Base-by-base conservation (phyloP, 371 early-diverging fungal genomes). In the Mortierella sp. region DNA sequence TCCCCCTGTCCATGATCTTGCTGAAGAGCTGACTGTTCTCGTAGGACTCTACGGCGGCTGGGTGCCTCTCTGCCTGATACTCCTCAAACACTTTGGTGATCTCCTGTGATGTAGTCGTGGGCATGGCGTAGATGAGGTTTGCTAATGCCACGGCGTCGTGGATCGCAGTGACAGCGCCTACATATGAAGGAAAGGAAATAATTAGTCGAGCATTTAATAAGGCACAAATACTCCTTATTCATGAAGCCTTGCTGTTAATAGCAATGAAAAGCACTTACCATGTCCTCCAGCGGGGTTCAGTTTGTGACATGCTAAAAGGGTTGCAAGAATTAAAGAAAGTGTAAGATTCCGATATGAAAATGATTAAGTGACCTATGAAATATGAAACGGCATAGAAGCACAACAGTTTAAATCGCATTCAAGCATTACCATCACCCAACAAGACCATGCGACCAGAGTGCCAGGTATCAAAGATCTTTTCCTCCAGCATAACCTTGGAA, bases 401-500 rank as follows among this genome's bases (percentile, higher is more conserved):
- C n/a, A n/a, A n/a, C n/a, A n/a, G n/a, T n/a, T n/a, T n/a, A n/a
- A n/a, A n/a, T n/a, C n/a, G n/a, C n/a, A n/a, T 22, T 50, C 50
- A 50, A 47, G 24, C 2, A 24, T 0, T 58, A 58, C 58, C 31
- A 22, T 58, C 58, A 9, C 58, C 66, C 29, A 66, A 26, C 14
- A 66, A 34, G 29, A 66, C 66, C 16, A 47, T 47, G 2, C 66
- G 29, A 45, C 47, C 66, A 16, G 66, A 66, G 47, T 66, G 40
- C 66, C 66, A 66, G 9, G 45, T 44, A 16, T 41, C 31, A 45
- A 66, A 66, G 34, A 66, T 22, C 47, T 66, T 66, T 8, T 66
- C 66, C 29, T 66, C 66, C 29, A 66, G 13, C 45, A 66, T 31
- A 14, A 66, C 66, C 19, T 41, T 44, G 31, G 66, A 66, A 19